Evolutionary conservation across 345 rosid genomes (phyloP).

Genomic region (Citrus trifoliata): DNA sequence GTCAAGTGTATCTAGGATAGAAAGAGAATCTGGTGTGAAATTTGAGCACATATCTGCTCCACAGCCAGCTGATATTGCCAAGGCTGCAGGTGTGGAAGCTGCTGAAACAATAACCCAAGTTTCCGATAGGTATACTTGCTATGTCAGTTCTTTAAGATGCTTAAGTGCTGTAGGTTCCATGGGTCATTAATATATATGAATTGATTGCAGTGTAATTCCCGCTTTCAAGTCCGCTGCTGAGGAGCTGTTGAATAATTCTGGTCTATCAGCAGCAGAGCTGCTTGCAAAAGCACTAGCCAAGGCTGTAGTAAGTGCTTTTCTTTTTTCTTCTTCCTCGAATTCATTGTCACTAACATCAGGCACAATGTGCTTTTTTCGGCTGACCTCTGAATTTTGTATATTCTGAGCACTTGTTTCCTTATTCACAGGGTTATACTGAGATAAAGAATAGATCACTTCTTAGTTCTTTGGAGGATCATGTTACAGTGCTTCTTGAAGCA

Average conservation of each 20-base stretch:
- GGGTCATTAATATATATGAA: constrained; percentile 2
- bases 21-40: constrained; percentile 83
- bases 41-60: constrained; percentile 89
- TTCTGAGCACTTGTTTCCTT: background rate
- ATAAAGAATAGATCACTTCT: constrained; percentile 86
- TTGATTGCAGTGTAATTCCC: constrained; percentile 75
- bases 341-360: background rate
- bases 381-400: background rate
- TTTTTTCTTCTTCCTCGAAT: background rate
- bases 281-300: constrained; percentile 96
- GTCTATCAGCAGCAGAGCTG: constrained; percentile 74
- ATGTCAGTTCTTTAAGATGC: background rate
- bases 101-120: constrained; percentile 71
- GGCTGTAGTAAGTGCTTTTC: constrained; percentile 58
- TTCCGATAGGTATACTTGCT: constrained; percentile 68
- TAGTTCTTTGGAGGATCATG: constrained; percentile 84
- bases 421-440: constrained; percentile 80
- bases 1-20: constrained; percentile 66
- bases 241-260: constrained; percentile 65
- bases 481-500: constrained; percentile 68
- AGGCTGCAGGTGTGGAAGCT: constrained; percentile 73
- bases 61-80: constrained; percentile 77
- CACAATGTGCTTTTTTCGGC: background rate
- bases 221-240: constrained; percentile 78
- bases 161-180: background rate